Evolutionary conservation across 176 grass and related monocot species (phyloP), one percentile per base, ranked within the genome.

Genomic region (Aegilops sharonensis): DNA sequence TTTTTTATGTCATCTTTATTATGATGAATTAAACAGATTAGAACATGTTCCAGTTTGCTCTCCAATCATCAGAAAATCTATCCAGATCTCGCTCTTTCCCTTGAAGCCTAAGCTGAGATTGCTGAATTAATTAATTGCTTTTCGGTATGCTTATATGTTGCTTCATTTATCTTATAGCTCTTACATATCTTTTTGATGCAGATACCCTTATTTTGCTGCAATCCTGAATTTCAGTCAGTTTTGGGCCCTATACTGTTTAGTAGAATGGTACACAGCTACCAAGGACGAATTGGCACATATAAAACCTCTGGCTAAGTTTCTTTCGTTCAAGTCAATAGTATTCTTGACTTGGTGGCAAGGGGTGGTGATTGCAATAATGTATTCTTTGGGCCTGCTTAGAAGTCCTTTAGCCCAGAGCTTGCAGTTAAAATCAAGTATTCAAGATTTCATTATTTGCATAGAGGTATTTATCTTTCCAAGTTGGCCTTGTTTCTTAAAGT

Each of bases 341-440:
- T 99, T 99, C 86, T 88, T 99, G 83, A 99, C 97, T 77, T 99
- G 97, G 97, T 99, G 94, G 94, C 94, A 99, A 81, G 94, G 97
- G 70, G 89, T 99, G 70, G 88, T 92, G 37, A 99, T 99, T 91
- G 97, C 97, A 85, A 91, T 99, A 81, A 77, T 96, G 87, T 94
- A 90, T 87, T 56, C 94, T 62, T 83, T 95, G 72, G 94, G 94
- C 64, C 83, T 99, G 57, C 88, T 99, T 78, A 94, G 91, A 90
- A 93, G 97, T 79, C 82, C 94, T 79, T 90, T 99, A 90, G 97
- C 92, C 8, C 94, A 99, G 80, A 91, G 85, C 75, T 91, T 98
- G 82, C 85, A 98, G 88, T 91, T 94, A 82, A 98, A 95, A 88
- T 84, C 94, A 68, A 96, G 91, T 69, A 99, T 99, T 40, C 97